Evolutionary conservation across 495 filamentous ascomycete genomes (phyloP), one percentile per base, ranked within the genome.

Genomic region (Annulohypoxylon stygium): DNA sequence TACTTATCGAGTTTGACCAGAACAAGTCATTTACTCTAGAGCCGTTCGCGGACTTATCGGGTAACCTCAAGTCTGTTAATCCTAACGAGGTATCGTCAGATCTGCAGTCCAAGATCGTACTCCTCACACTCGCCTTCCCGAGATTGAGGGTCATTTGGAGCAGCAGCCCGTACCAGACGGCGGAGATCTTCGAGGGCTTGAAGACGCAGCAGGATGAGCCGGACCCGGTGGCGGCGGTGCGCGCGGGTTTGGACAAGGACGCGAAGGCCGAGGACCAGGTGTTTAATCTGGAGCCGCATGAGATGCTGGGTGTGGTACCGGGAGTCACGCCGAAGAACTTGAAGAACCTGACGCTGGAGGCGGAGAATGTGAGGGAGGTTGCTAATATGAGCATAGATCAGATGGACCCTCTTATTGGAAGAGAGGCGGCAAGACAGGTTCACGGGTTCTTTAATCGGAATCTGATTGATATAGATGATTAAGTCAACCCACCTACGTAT

Each of bases 11-110:
- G 78, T 99, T 99, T 81, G 95, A 98, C 80, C 93, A 97, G 78
- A 94, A 97, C 82, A 97, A 97, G 77, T 93, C 92, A 20, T 99
- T 99, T 80, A 98, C 93, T 9, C 91, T 99, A 14, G 96, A 98
- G 80, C 93, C 93, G 0, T 97, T 97, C 78, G 91, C 93, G 10
- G 93, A 93, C 64, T 84, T 93, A 2, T 92, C 91, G 30, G 89
- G 89, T n/a, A 89, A 88, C 43, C 76, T 90, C 23, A 86, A 88
- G 18, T 87, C 87, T 72, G 75, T 85, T 33, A 80, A 79, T 65
- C 85, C 86, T 61, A 84, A 88, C 20, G 83, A 86, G 10, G 81
- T 82, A 10, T 85, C 88, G 4, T 88, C 88, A 67, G 95, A 97
- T 76, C 85, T 97, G 37, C 96, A 99, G 78, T 90, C 92, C 67